phyloP scores from a whole-genome alignment of 306 rosid species.

The Quercus mongolica region DNA sequence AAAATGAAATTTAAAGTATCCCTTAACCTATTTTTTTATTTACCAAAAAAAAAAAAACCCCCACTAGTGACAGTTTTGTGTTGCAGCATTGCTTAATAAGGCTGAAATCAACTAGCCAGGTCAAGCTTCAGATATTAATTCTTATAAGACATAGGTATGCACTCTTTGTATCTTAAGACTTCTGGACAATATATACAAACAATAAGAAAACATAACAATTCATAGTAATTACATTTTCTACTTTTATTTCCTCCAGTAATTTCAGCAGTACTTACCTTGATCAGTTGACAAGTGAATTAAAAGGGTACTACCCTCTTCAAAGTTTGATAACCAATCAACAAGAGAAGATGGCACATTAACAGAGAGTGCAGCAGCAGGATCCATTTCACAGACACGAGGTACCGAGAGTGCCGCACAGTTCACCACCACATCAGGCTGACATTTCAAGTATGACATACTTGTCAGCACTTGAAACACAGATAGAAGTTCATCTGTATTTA shows the following conservation, averaged over 20 bases:
- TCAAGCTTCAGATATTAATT: background rate
- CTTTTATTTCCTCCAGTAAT: background rate
- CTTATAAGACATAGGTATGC: background rate
- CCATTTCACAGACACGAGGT: slow-evolving; percentile 80
- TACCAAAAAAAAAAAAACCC: background rate
- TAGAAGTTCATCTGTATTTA: background rate
- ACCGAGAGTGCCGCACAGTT: slow-evolving; percentile 89
- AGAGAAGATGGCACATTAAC: slow-evolving; percentile 81
- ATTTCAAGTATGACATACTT: slow-evolving; percentile 20
- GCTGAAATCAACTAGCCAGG: background rate
- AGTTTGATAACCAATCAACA: slow-evolving; percentile 67
- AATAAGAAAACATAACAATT: background rate
- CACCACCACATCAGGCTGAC: slow-evolving; percentile 85
- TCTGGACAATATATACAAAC: background rate
- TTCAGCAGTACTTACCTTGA: slow-evolving; percentile 56
- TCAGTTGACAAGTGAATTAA: slow-evolving; percentile 88
- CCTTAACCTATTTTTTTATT: background rate
- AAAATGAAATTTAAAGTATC: background rate
- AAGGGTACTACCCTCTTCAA: slow-evolving; percentile 42
- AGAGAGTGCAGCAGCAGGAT: slow-evolving; percentile 71
- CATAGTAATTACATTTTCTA: background rate
- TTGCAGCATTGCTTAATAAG: background rate
- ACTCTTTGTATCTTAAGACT: background rate
- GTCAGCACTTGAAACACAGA: slow-evolving; percentile 21
- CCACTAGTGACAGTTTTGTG: background rate